These are phyloP conservation scores for Fragilaria radians DNA, from an alignment of 108 stramenopile genomes.

Conservation along the genomic window DNA sequence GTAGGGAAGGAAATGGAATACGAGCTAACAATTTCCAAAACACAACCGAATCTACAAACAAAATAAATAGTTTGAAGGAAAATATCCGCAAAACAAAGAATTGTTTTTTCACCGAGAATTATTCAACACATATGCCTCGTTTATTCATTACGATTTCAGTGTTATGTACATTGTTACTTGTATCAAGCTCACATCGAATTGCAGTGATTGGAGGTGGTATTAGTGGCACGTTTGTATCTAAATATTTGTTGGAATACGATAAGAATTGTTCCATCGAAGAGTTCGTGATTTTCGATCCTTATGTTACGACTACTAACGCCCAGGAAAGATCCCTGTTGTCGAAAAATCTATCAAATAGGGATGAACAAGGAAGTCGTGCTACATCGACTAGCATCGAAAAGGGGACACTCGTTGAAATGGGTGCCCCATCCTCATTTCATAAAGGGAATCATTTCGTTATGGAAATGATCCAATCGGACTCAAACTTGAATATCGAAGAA, in stretches of 20 bases:
- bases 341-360: background rate
- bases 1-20: too few relatives aligned
- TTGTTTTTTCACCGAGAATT: too few relatives aligned
- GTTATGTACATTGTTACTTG: too few relatives aligned
- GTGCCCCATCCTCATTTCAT: slow-evolving; percentile 59
- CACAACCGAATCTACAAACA: too few relatives aligned
- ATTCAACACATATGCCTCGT: too few relatives aligned
- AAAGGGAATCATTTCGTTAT: slow-evolving; percentile 39
- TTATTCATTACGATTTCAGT: too few relatives aligned
- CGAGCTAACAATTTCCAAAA: too few relatives aligned
- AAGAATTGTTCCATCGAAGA: slow-evolving; percentile 39
- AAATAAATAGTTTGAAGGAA: too few relatives aligned
- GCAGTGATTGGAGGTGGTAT: slow-evolving; percentile 70
- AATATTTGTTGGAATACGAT: slow-evolving; percentile 74
- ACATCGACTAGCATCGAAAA: slow-evolving; percentile 29
- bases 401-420: slow-evolving; percentile 63
- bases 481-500: slow-evolving; percentile 23
- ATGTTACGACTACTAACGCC: background rate
- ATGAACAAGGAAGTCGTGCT: slow-evolving; percentile 68
- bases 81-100: too few relatives aligned
- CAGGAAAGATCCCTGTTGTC: background rate
- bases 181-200: slow-evolving; percentile 21
- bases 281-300: slow-evolving; percentile 61
- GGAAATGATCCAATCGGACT: slow-evolving; percentile 20
- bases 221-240: slow-evolving; percentile 53